Conservation (phyloP, 139 green algal species). For the Bryopsis sp. region DNA sequence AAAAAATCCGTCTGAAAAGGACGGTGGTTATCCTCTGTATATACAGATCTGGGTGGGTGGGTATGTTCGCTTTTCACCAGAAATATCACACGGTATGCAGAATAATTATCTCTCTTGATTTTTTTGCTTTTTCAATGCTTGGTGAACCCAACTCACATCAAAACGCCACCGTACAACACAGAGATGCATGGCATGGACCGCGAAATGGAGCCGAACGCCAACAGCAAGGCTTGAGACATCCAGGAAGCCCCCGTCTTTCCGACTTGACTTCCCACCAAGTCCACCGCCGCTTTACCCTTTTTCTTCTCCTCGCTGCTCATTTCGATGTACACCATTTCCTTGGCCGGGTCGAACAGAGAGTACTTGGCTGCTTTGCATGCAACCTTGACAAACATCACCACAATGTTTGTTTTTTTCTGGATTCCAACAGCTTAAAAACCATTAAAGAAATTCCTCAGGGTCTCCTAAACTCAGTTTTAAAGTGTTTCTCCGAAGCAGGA, state of each 20-base stretch:
- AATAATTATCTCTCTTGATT: neutral
- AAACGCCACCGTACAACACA: neutral
- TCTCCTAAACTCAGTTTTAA: no score
- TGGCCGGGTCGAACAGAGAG: constrained; percentile 68
- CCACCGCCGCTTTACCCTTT: constrained; percentile 78
- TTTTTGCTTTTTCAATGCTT: neutral
- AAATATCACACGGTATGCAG: neutral
- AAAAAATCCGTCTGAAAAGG: neutral
- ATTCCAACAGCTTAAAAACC: no score
- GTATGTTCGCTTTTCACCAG: neutral
- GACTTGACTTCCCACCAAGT: constrained; percentile 71
- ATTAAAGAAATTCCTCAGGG: no score
- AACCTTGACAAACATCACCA: no score
- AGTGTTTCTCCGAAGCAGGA: no score
- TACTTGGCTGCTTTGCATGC: constrained; percentile 47
- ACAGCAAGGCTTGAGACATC: constrained; percentile 32
- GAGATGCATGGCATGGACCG: constrained; percentile 15
- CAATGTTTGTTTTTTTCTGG: no score
- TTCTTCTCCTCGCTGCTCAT: constrained; percentile 65
- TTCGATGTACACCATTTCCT: constrained; percentile 89
- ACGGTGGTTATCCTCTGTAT: neutral
- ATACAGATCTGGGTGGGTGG: neutral
- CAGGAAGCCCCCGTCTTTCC: constrained; percentile 58
- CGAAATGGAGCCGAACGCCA: constrained; percentile 17
- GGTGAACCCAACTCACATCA: constrained; percentile 3